Conservation (phyloP, 164 flowering plant genomes). For the Annona cherimola region DNA sequence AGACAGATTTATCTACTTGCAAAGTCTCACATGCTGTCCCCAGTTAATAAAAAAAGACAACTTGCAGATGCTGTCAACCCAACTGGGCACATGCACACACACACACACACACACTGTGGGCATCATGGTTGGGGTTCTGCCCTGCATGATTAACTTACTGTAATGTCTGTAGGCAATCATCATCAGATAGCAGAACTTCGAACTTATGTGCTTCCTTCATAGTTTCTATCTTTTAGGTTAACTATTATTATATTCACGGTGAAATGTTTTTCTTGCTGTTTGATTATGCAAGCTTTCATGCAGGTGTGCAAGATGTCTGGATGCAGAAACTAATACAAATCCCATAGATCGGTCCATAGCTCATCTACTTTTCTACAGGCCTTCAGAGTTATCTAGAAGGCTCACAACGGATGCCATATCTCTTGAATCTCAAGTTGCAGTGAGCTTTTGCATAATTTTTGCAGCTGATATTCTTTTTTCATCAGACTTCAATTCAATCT, state of each 20-base stretch:
- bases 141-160: not conserved
- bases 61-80: too few relatives aligned
- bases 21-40: too few relatives aligned
- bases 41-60: too few relatives aligned
- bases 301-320: slow-evolving; percentile 51
- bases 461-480: not conserved
- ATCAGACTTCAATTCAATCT: not conserved
- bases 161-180: not conserved
- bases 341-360: slow-evolving; percentile 89
- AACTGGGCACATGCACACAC: too few relatives aligned
- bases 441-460: slow-evolving; percentile 20
- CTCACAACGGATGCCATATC: slow-evolving; percentile 26
- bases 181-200: not conserved
- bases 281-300: slow-evolving; percentile 8
- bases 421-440: slow-evolving; percentile 34
- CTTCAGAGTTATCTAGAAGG: slow-evolving; percentile 34
- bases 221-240: not conserved
- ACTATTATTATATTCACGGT: not conserved
- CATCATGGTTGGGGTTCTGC: too few relatives aligned
- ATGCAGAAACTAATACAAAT: slow-evolving; percentile 79
- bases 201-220: not conserved
- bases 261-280: not conserved
- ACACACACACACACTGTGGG: too few relatives aligned
- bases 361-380: slow-evolving; percentile 70
- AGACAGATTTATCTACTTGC: too few relatives aligned